Evolutionary conservation across 306 rosid genomes (phyloP), one percentile per base, ranked within the genome.

Genomic region (Senna tora): DNA sequence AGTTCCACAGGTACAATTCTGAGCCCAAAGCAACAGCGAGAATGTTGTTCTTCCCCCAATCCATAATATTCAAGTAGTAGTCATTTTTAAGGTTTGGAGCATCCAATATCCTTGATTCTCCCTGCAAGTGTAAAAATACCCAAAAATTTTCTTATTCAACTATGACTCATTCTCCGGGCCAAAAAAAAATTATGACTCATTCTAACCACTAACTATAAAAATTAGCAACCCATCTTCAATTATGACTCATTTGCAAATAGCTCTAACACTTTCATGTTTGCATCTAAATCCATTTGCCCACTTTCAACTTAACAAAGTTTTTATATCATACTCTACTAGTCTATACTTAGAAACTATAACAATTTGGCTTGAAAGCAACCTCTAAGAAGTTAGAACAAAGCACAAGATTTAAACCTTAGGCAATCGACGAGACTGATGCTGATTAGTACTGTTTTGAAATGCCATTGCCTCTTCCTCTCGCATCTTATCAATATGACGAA

Each of bases 81-180:
- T 91, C 97, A 75, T 88, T 79, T 78, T 61, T 78, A 28, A 91
- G 76, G 62, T 80, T 76, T 72, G 92, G 90, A 57, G 97, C 96
- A 78, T 91, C 92, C 72, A 88, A 65, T 79, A 85, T 56, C 79
- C 82, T 85, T 73, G 77, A 41, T 82, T 87, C 95, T 52, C 73
- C 53, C 97, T 90, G 75, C 77, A 65, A 28, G 60, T 64, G 32
- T 15, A 80, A 60, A 33, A 17, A 53, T 38, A 47, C 22, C 32
- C 19, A 69, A 15, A 25, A 25, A 25, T 25, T 1, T 25, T 25
- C 30, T 25, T 25, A 25, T 25, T 25, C 30, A 25, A 25, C 30
- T 25, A 25, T 25, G 30, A 25, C 30, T 25, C 30, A 25, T 25
- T 25, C 3, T 25, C n/a, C n/a, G n/a, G n/a, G n/a, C n/a, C n/a